Percentiles rank a stretch among this genome's conserved stretches.
Evolutionary conservation across 2,329 filamentous ascomycete genomes (phyloP).

Genomic region (Colletotrichum spaethianum): DNA sequence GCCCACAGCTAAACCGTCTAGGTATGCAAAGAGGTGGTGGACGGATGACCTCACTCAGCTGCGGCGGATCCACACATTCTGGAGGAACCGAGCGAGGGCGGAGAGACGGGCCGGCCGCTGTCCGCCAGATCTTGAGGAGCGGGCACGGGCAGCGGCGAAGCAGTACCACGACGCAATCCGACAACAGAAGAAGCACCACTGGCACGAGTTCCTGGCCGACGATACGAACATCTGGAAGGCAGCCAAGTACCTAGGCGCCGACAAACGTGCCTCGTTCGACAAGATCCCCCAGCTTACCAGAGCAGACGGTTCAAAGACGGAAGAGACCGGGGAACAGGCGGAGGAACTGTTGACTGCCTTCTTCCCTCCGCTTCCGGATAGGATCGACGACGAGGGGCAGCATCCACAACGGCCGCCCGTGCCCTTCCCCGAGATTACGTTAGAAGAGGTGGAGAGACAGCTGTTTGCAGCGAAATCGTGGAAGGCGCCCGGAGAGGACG

Average conservation of each 20-base stretch:
- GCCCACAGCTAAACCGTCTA: slow-evolving; percentile 45
- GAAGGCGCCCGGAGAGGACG: slow-evolving; percentile 45
- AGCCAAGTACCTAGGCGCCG: slow-evolving; percentile 47
- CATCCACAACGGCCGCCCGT: background rate
- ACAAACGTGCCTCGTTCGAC: slow-evolving; percentile 43
- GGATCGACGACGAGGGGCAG: background rate
- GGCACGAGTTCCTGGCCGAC: background rate
- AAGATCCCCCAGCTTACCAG: slow-evolving; percentile 44
- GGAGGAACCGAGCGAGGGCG: slow-evolving; percentile 47
- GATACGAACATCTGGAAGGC: slow-evolving; percentile 49
- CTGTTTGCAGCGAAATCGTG: slow-evolving; percentile 43
- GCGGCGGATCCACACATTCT: slow-evolving; percentile 47
- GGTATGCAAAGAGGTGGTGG: slow-evolving; percentile 51
- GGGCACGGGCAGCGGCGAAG: background rate
- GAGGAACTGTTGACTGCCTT: background rate
- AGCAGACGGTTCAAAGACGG: slow-evolving; percentile 41
- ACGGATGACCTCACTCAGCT: slow-evolving; percentile 48
- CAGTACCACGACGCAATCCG: slow-evolving; percentile 1
- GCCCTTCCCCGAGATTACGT: background rate
- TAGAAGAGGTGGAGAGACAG: slow-evolving; percentile 44
- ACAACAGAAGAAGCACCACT: background rate
- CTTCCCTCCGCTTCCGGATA: background rate
- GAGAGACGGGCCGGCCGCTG: slow-evolving; percentile 1
- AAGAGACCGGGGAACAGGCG: slow-evolving; percentile 40
- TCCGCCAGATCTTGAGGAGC: background rate